Percentiles rank a stretch among this genome's conserved stretches.
Conservation (phyloP, 352 stramenopile genomes). For the Pythium folliculosum region DNA sequence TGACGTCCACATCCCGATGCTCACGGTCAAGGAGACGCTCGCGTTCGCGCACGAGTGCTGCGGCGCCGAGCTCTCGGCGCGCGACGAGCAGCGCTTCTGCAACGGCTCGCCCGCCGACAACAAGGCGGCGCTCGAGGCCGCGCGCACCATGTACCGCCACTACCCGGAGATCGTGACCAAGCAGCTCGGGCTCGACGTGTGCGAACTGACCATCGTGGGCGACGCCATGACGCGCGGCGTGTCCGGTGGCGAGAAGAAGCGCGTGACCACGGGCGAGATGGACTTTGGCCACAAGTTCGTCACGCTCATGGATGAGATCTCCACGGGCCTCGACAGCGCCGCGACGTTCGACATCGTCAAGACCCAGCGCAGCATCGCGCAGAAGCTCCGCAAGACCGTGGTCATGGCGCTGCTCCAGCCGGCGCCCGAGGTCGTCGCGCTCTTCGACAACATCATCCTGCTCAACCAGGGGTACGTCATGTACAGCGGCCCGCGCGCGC, state of each 20-base stretch:
- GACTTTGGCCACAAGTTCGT: slow-evolving; percentile 64
- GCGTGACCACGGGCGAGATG: slow-evolving; percentile 80
- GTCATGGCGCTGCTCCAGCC: slow-evolving; percentile 89
- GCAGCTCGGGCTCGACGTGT: slow-evolving; percentile 40
- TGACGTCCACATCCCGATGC: slow-evolving; percentile 45
- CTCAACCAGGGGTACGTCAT: slow-evolving; percentile 90
- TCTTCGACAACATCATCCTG: slow-evolving; percentile 94
- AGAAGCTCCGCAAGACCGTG: slow-evolving; percentile 61
- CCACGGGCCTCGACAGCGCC: slow-evolving; percentile 89
- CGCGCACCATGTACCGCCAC: slow-evolving; percentile 34
- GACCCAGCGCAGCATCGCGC: slow-evolving; percentile 47
- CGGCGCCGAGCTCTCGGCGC: slow-evolving; percentile 30
- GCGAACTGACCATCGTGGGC: slow-evolving; percentile 60
- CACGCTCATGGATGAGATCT: slow-evolving; percentile 89
- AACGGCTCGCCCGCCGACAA: slow-evolving; percentile 48
- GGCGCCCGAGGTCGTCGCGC: slow-evolving; percentile 88
- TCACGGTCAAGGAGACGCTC: slow-evolving; percentile 52
- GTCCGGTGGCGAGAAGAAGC: slow-evolving; percentile 63
- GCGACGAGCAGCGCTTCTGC: slow-evolving; percentile 34
- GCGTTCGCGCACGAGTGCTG: slow-evolving; percentile 60
- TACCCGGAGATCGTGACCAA: slow-evolving; percentile 47
- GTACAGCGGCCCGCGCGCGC: slow-evolving; percentile 74
- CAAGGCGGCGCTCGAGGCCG: slow-evolving; percentile 36
- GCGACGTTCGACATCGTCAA: slow-evolving; percentile 89
- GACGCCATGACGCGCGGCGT: slow-evolving; percentile 52